Evolutionary conservation across 225 moss, liverwort and hornwort species (phyloP).

Genomic region (Ulota crispa): DNA sequence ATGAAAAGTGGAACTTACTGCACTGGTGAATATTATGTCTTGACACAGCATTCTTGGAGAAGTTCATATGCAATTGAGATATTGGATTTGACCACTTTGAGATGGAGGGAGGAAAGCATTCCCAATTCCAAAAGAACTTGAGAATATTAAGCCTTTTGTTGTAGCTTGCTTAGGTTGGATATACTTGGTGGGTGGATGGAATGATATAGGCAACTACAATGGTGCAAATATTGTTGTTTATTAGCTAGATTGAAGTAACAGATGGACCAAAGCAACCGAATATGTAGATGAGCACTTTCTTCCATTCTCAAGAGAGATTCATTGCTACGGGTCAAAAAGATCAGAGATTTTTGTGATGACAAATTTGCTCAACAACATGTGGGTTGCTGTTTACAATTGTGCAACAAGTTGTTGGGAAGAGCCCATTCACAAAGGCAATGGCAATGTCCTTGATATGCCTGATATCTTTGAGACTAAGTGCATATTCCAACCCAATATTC

Average conservation of each 20-base stretch:
- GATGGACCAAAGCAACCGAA: constrained; percentile 40
- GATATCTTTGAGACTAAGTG: constrained; percentile 44
- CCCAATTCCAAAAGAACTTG: constrained; percentile 21
- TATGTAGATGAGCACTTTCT: constrained; percentile 19
- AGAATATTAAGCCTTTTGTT: constrained; percentile 21
- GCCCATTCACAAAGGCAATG: not conserved
- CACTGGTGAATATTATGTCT: constrained; percentile 28
- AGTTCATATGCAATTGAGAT: constrained; percentile 18
- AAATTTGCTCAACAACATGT: too few species aligned
- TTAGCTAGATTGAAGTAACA: constrained; percentile 23
- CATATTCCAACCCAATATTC: constrained; percentile 37
- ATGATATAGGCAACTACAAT: not conserved
- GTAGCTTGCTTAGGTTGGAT: constrained; percentile 31
- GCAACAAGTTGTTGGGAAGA: constrained; percentile 29
- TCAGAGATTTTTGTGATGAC: constrained; percentile 39
- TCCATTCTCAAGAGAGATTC: constrained; percentile 8
- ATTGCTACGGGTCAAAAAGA: constrained; percentile 25
- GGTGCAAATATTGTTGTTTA: constrained; percentile 25
- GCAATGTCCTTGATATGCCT: constrained; percentile 11
- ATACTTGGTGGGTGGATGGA: constrained; percentile 29
- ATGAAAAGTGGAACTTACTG: constrained; percentile 29
- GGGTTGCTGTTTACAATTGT: constrained; percentile 34
- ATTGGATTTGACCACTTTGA: constrained; percentile 28
- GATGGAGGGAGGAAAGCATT: constrained; percentile 34
- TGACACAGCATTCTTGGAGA: not conserved